Conservation (phyloP, 768 basidiomycete genomes). For the Lyophyllum atratum region DNA sequence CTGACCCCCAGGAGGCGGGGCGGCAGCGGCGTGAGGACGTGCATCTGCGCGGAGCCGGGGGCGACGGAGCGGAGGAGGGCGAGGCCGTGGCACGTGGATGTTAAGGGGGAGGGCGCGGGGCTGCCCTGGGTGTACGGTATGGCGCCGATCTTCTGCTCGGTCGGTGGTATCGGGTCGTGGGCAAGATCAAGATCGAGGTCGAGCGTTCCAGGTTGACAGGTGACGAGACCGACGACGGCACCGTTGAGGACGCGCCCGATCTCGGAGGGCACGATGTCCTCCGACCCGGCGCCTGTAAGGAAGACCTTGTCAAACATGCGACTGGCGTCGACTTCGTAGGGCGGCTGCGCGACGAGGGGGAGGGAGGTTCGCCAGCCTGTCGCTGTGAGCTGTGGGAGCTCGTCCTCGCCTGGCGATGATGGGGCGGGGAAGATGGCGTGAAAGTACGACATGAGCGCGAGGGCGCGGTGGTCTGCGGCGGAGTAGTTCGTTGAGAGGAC, state of each 20-base stretch:
- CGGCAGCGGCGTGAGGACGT: slow-evolving; percentile 81
- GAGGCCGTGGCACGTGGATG: slow-evolving; percentile 72
- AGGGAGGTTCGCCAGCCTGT: slow-evolving; percentile 63
- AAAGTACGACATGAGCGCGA: slow-evolving; percentile 79
- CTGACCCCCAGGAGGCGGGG: slow-evolving; percentile 40
- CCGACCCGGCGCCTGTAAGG: slow-evolving; percentile 71
- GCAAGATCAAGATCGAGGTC: slow-evolving; percentile 27
- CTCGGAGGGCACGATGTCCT: slow-evolving; percentile 77
- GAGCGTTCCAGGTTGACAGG: slow-evolving; percentile 44
- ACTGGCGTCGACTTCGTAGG: slow-evolving; percentile 69
- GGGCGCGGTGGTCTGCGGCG: slow-evolving; percentile 69
- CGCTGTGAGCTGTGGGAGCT: slow-evolving; percentile 38
- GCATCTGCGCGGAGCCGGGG: slow-evolving; percentile 45
- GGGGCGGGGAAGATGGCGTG: slow-evolving; percentile 45
- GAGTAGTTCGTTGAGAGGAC: slow-evolving; percentile 45
- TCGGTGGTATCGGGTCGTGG: no score
- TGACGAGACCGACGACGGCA: slow-evolving; percentile 75
- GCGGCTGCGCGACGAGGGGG: slow-evolving; percentile 68
- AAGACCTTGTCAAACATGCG: slow-evolving; percentile 63
- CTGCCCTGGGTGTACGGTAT: slow-evolving; percentile 64
- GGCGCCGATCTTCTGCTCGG: background rate
- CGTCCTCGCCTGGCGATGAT: slow-evolving; percentile 9
- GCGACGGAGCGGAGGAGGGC: slow-evolving; percentile 67
- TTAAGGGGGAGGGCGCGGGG: slow-evolving; percentile 53
- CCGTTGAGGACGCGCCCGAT: slow-evolving; percentile 75